phyloP scores from a whole-genome alignment of 768 basidiomycete genomes.

The Termitomyces sp. region DNA sequence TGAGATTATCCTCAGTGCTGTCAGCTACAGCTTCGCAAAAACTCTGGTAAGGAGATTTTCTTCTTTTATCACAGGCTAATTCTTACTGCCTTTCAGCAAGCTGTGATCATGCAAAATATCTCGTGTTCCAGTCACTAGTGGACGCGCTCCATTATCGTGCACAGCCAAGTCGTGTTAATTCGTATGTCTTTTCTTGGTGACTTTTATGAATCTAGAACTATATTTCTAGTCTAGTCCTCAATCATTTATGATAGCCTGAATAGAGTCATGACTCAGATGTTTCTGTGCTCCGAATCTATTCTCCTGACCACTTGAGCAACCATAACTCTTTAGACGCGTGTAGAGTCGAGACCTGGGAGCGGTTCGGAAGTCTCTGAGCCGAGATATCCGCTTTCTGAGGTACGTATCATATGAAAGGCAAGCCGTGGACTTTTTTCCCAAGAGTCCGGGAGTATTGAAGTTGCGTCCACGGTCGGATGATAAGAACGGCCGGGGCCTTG shows the following conservation, averaged over 20 bases:
- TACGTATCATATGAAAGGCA: no score
- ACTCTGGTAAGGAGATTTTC: not conserved
- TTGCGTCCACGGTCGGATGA: no score
- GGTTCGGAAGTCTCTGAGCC: not conserved
- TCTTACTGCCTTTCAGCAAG: not conserved
- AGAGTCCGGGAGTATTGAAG: no score
- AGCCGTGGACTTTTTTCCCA: no score
- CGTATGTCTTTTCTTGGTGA: not conserved
- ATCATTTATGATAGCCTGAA: not conserved
- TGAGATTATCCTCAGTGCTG: not conserved
- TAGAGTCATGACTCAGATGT: not conserved
- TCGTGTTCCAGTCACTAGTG: no score
- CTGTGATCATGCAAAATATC: not conserved
- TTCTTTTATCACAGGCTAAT: not conserved
- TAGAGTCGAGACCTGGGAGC: no score
- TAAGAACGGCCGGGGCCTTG: no score
- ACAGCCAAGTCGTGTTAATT: not conserved
- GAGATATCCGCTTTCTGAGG: not conserved
- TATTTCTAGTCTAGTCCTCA: no score
- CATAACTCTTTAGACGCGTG: not conserved
- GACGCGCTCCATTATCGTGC: not conserved
- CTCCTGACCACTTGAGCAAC: not conserved
- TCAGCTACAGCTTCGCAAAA: not conserved
- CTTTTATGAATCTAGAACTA: no score
- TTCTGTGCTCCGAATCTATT: not conserved